A percentile compares a stretch with the other conserved stretches of the same genome.
phyloP scores from a whole-genome alignment of 768 basidiomycete species.

The Favolaschia claudopus region DNA sequence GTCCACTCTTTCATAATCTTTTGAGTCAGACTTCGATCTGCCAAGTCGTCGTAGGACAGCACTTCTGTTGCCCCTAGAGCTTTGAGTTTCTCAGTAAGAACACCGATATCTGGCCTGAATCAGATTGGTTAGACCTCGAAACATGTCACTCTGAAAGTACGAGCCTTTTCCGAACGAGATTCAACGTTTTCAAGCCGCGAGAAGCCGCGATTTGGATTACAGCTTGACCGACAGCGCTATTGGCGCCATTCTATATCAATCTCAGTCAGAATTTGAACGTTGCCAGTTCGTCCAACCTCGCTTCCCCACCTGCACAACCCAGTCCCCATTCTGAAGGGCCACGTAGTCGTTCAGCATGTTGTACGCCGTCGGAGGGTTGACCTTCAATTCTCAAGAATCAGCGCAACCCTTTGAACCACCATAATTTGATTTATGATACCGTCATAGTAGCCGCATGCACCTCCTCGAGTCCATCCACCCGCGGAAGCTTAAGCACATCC shows the following conservation, averaged over 20 bases:
- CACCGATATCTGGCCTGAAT: conserved; percentile 59
- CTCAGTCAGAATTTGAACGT: no score
- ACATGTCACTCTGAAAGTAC: conserved; percentile 13
- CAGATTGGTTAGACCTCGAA: background rate
- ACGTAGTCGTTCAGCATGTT: conserved; percentile 82
- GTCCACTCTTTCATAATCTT: conserved; percentile 69
- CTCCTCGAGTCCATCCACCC: conserved; percentile 53
- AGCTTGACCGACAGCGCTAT: conserved; percentile 86
- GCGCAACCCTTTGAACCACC: background rate
- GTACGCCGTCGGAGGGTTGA: conserved; percentile 86
- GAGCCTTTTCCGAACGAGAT: conserved; percentile 79
- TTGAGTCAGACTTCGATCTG: conserved; percentile 59
- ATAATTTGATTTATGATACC: conserved; percentile 44
- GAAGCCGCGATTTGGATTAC: conserved; percentile 87
- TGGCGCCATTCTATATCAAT: conserved; percentile 88
- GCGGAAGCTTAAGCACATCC: conserved; percentile 70
- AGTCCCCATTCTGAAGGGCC: conserved; percentile 70
- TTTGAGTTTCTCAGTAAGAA: conserved; percentile 58
- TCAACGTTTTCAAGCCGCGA: conserved; percentile 77
- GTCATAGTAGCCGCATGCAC: conserved; percentile 80
- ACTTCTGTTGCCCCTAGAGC: conserved; percentile 79
- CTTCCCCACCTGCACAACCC: conserved; percentile 88
- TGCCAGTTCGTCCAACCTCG: no score
- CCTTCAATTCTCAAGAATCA: no score
- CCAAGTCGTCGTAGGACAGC: conserved; percentile 78